phyloP scores from a whole-genome alignment of 2,329 filamentous ascomycete genomes.

The Clarireedia monteithiana region DNA sequence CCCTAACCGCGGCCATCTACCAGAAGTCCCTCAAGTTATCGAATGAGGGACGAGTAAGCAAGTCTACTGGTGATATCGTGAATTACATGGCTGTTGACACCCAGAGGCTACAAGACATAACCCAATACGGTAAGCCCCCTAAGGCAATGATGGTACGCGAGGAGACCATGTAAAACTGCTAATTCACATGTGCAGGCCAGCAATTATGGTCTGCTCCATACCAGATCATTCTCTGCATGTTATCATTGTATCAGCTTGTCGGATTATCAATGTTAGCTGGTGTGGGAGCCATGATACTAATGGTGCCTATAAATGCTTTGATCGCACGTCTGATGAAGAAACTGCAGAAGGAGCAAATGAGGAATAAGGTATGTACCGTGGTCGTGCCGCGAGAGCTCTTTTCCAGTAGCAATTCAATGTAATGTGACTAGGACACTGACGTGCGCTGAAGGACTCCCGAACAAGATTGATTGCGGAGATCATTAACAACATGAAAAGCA shows the following conservation, averaged over 20 bases:
- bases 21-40: conserved; percentile 83
- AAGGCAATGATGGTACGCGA: too few relatives aligned
- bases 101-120: conserved; percentile 87
- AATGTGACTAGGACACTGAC: too few relatives aligned
- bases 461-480: conserved; percentile 95
- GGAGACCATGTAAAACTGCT: too few relatives aligned
- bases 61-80: conserved; percentile 95
- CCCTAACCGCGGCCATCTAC: conserved; percentile 86
- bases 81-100: conserved; percentile 99
- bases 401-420: too few relatives aligned
- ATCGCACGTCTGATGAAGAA: conserved; percentile 92
- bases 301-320: conserved; percentile 92
- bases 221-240: conserved; percentile 92
- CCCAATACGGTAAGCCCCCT: conserved; percentile 59
- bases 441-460: conserved; percentile 53
- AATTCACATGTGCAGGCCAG: conserved; percentile 40
- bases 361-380: conserved; percentile 59
- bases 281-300: conserved; percentile 88
- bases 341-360: conserved; percentile 95
- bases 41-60: conserved; percentile 81
- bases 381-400: too few relatives aligned
- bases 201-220: conserved; percentile 96
- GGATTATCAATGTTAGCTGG: conserved; percentile 94
- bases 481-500: conserved; percentile 98
- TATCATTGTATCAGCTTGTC: conserved; percentile 90